Percentiles rank a stretch among this genome's conserved stretches.
Conservation (phyloP, 208 protist genomes). For the Trypanosoma theileri region DNA sequence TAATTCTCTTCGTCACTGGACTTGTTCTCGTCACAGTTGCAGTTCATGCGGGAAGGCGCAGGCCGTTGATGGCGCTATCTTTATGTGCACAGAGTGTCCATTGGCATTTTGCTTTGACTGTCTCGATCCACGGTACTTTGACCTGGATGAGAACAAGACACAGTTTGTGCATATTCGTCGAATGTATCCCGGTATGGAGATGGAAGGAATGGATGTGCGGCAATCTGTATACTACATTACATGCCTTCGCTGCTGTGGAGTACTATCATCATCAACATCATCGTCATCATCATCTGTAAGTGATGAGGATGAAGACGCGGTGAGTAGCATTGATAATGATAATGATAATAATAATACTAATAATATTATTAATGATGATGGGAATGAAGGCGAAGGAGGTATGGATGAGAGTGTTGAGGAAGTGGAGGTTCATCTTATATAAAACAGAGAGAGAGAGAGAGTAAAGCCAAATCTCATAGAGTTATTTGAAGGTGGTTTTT, state of each 20-base stretch:
- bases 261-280: conserved; percentile 63
- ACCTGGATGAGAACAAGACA: conserved; percentile 53
- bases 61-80: conserved; percentile 68
- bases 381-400: conserved; percentile 5
- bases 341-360: not conserved
- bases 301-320: conserved; percentile 22
- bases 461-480: conserved; percentile 1
- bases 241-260: conserved; percentile 72
- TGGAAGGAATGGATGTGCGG: conserved; percentile 50
- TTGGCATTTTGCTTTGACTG: conserved; percentile 88
- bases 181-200: conserved; percentile 76
- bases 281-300: conserved; percentile 15
- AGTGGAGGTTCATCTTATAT: not conserved
- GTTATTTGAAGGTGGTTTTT: not conserved
- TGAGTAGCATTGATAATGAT: not conserved
- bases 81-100: conserved; percentile 81
- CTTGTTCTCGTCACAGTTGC: conserved; percentile 76
- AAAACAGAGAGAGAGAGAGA: not conserved
- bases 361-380: conserved; percentile 7
- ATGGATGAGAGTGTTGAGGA: conserved; percentile 15
- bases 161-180: conserved; percentile 60
- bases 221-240: conserved; percentile 83
- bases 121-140: conserved; percentile 74
- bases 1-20: conserved; percentile 47
- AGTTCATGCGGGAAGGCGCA: conserved; percentile 58